Conservation (phyloP, 768 basidiomycete species). For the Psilocybe sp. region DNA sequence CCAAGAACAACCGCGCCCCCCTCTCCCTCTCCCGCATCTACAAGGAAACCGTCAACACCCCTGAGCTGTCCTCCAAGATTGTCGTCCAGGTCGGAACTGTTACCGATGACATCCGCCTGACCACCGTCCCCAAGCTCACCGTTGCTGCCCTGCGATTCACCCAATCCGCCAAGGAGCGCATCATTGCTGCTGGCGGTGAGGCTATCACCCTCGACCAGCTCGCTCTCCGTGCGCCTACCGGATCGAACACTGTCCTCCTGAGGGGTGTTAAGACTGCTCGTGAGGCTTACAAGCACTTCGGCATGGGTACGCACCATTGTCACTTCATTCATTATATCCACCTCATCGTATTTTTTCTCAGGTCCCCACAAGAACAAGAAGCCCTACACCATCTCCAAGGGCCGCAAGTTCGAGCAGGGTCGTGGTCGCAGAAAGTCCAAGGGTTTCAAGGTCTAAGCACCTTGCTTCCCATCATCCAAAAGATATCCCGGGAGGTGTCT, state of each 20-base stretch:
- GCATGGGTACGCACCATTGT: slow-evolving; percentile 61
- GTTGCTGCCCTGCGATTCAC: slow-evolving; percentile 97
- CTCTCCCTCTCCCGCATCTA: slow-evolving; percentile 91
- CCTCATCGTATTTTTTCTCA: slow-evolving; percentile 13
- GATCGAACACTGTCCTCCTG: slow-evolving; percentile 91
- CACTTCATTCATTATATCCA: neutral
- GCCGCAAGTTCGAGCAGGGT: slow-evolving; percentile 98
- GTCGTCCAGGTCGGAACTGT: slow-evolving; percentile 90
- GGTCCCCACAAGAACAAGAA: slow-evolving; percentile 98
- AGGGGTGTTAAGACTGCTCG: slow-evolving; percentile 91
- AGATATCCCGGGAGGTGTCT: slow-evolving; percentile 20
- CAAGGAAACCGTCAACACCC: slow-evolving; percentile 69
- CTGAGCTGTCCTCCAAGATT: slow-evolving; percentile 74
- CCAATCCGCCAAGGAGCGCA: slow-evolving; percentile 87
- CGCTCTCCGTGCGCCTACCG: slow-evolving; percentile 90
- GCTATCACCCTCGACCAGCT: slow-evolving; percentile 94
- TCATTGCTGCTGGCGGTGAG: slow-evolving; percentile 94
- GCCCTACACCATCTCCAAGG: slow-evolving; percentile 93
- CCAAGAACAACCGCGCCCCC: slow-evolving; percentile 96
- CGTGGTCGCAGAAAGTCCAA: slow-evolving; percentile 99
- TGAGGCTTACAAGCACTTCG: slow-evolving; percentile 97
- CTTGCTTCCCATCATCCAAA: slow-evolving; percentile 15
- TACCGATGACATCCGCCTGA: slow-evolving; percentile 91
- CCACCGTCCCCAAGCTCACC: slow-evolving; percentile 83
- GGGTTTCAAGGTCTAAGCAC: slow-evolving; percentile 90